Evolutionary conservation across 2,329 filamentous ascomycete species (phyloP).

Genomic region (Neophaeococcomyces mojaviensis): DNA sequence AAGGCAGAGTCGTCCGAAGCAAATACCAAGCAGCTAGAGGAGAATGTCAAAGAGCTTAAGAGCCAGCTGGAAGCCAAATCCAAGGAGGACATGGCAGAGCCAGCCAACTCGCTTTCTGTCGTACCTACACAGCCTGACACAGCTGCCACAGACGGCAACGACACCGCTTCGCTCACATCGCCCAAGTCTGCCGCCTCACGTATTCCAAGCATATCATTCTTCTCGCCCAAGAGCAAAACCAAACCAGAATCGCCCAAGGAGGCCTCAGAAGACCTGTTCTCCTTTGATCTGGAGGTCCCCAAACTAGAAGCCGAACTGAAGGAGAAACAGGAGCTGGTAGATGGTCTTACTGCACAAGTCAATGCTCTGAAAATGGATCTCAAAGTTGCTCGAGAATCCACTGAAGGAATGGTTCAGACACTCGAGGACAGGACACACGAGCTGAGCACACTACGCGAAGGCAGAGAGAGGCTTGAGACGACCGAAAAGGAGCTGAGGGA

Average conservation of each 20-base stretch:
- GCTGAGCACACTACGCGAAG: constrained; percentile 49
- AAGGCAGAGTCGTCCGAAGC: constrained; percentile 64
- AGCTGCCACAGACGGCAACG: constrained; percentile 25
- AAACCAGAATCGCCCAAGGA: constrained; percentile 26
- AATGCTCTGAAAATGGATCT: constrained; percentile 63
- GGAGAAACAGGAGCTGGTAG: constrained; percentile 63
- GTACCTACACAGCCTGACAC: constrained; percentile 29
- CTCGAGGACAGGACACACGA: constrained; percentile 62
- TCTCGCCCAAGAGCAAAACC: constrained; percentile 32
- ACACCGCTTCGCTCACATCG: constrained; percentile 23
- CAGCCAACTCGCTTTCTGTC: constrained; percentile 37
- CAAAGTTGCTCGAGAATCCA: constrained; percentile 62
- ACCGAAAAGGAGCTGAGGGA: constrained; percentile 35
- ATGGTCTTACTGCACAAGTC: constrained; percentile 62
- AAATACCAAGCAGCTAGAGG: constrained; percentile 52
- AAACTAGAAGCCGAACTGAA: constrained; percentile 69
- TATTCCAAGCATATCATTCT: constrained; percentile 31
- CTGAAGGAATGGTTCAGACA: constrained; percentile 55
- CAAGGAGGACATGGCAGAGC: constrained; percentile 27
- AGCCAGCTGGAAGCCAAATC: constrained; percentile 28
- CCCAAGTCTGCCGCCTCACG: constrained; percentile 29
- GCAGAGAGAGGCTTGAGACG: constrained; percentile 41
- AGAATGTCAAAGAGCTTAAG: constrained; percentile 55
- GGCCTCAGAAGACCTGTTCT: constrained; percentile 71
- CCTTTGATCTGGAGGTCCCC: constrained; percentile 79